Conservation (phyloP, 371 early-diverging fungal species). For the Mucor saturninus region DNA sequence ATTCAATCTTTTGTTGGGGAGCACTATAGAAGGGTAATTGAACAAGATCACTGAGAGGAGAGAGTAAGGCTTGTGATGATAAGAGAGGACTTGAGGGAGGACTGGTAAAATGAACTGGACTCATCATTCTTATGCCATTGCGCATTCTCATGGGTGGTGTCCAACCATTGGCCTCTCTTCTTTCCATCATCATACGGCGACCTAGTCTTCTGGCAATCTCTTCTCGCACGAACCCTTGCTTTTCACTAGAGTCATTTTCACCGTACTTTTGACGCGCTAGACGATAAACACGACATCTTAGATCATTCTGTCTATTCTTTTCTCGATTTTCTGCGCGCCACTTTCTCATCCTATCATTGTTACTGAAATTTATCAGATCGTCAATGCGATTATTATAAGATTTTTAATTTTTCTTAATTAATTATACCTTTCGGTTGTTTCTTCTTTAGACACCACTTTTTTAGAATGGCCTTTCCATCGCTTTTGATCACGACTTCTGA, state of each 20-base stretch:
- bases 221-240: slow-evolving; percentile 65
- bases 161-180: slow-evolving; percentile 17
- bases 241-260: slow-evolving; percentile 57
- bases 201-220: slow-evolving; percentile 61
- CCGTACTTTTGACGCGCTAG: slow-evolving; percentile 70
- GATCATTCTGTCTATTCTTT: slow-evolving; percentile 69
- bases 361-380: slow-evolving; percentile 28
- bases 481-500: slow-evolving; percentile 59
- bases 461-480: slow-evolving; percentile 63
- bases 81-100: slow-evolving; percentile 16
- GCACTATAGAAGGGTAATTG: slow-evolving; percentile 49
- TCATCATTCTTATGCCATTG: slow-evolving; percentile 18
- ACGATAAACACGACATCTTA: slow-evolving; percentile 74
- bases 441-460: slow-evolving; percentile 55
- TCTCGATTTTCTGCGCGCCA: slow-evolving; percentile 70
- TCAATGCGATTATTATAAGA: slow-evolving; percentile 23
- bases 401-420: slow-evolving; percentile 24
- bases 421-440: slow-evolving; percentile 55
- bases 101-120: slow-evolving; percentile 11
- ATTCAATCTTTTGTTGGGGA: slow-evolving; percentile 51
- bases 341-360: slow-evolving; percentile 59
- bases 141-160: slow-evolving; percentile 16
- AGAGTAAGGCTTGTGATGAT: neutral
- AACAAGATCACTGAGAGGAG: slow-evolving; percentile 17
- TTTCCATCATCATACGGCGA: slow-evolving; percentile 34